phyloP scores from a whole-genome alignment of 805 yeast species.

The Wickerhamomyces ciferrii region DNA sequence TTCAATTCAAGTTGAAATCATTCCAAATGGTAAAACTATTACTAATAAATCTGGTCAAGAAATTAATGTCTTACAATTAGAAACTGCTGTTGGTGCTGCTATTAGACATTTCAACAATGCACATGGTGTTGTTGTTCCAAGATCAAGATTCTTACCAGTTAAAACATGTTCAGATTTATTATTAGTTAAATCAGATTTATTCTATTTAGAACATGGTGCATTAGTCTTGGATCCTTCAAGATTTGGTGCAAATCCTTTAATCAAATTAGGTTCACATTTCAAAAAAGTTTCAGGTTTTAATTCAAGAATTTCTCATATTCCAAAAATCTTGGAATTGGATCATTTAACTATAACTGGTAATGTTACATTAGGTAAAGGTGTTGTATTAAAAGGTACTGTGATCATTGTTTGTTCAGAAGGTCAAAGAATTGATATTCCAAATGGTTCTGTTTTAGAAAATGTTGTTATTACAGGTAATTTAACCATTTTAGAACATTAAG shows the following conservation, averaged over 20 bases:
- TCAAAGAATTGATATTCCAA: slow-evolving; percentile 94
- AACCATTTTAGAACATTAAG: slow-evolving; percentile 85
- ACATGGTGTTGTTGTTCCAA: slow-evolving; percentile 97
- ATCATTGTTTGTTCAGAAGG: slow-evolving; percentile 97
- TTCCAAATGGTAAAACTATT: slow-evolving; percentile 89
- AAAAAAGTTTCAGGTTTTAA: slow-evolving; percentile 93
- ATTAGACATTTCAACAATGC: slow-evolving; percentile 93
- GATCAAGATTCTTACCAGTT: slow-evolving; percentile 96
- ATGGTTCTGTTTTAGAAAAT: slow-evolving; percentile 90
- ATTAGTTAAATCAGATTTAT: slow-evolving; percentile 92
- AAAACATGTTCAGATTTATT: slow-evolving; percentile 94
- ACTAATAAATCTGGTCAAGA: slow-evolving; percentile 65
- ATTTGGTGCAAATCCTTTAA: slow-evolving; percentile 88
- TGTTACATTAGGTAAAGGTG: slow-evolving; percentile 84
- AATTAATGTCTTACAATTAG: slow-evolving; percentile 85
- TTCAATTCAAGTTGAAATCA: slow-evolving; percentile 84
- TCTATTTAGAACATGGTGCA: slow-evolving; percentile 87
- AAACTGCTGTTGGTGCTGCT: slow-evolving; percentile 99
- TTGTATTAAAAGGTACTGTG: slow-evolving; percentile 93
- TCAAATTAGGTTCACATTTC: slow-evolving; percentile 94
- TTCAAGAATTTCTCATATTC: slow-evolving; percentile 89
- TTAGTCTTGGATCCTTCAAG: slow-evolving; percentile 78
- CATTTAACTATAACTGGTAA: slow-evolving; percentile 98
- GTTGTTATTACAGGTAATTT: slow-evolving; percentile 96
- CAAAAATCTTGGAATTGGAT: slow-evolving; percentile 92